Evolutionary conservation across 1,284 basidiomycete genomes (phyloP).

Genomic region (Agaricales sp.): DNA sequence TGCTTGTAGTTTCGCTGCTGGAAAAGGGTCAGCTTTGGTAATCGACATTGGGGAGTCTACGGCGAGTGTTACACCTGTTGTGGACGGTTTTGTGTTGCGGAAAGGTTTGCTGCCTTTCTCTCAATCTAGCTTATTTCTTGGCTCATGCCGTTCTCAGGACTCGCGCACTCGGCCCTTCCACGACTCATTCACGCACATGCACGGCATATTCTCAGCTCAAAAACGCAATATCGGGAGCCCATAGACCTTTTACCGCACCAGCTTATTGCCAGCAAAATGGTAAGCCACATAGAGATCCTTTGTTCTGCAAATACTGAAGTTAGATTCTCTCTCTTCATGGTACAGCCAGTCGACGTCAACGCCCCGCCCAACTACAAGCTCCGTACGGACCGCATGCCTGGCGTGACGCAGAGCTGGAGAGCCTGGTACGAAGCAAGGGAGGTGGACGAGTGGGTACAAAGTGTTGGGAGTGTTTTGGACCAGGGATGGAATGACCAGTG

Average conservation of each 20-base stretch:
- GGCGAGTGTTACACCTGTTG: conserved; percentile 89
- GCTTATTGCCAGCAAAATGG: conserved; percentile 74
- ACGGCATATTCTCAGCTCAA: conserved; percentile 46
- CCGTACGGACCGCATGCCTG: conserved; percentile 64
- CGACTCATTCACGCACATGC: conserved; percentile 70
- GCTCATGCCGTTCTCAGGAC: conserved; percentile 31
- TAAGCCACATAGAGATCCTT: conserved; percentile 17
- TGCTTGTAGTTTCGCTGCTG: conserved; percentile 75
- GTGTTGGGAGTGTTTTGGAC: conserved; percentile 75
- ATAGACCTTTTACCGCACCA: conserved; percentile 77
- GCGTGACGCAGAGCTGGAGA: conserved; percentile 73
- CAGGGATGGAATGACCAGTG: conserved; percentile 86
- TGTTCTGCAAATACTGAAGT: not conserved
- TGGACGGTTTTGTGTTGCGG: conserved; percentile 95
- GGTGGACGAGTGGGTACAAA: conserved; percentile 92
- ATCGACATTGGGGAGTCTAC: conserved; percentile 89
- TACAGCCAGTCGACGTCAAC: conserved; percentile 52
- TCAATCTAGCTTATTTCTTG: conserved; percentile 1
- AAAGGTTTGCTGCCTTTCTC: conserved; percentile 54
- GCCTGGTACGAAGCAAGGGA: conserved; percentile 78
- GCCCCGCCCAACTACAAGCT: conserved; percentile 54
- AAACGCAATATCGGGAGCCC: conserved; percentile 36
- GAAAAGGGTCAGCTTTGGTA: conserved; percentile 92
- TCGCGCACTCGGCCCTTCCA: conserved; percentile 63
- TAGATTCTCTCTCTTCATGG: conserved; percentile 4